A percentile compares a stretch with the other conserved stretches of the same genome.
phyloP scores from a whole-genome alignment of 2,329 filamentous ascomycete genomes.

The Penicillium sp. region DNA sequence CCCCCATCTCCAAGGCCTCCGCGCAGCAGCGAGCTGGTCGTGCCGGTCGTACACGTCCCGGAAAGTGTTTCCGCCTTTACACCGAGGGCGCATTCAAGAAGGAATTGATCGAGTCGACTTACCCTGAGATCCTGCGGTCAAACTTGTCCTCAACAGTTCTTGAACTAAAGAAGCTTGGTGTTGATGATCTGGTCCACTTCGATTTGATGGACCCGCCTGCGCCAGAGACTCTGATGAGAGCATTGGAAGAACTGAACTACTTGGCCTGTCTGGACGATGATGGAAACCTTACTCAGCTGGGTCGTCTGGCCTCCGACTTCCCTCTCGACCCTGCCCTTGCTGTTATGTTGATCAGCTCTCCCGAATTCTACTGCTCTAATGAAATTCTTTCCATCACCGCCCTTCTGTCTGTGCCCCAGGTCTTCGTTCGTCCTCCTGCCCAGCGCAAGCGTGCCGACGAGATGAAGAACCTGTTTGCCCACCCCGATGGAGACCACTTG shows the following conservation, averaged over 20 bases:
- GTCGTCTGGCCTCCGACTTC: slow-evolving; percentile 87
- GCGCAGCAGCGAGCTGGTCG: slow-evolving; percentile 97
- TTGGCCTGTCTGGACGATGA: slow-evolving; percentile 95
- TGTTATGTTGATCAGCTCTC: slow-evolving; percentile 96
- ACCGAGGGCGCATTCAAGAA: slow-evolving; percentile 96
- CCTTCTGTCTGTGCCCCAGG: slow-evolving; percentile 87
- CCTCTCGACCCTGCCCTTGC: slow-evolving; percentile 90
- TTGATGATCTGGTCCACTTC: slow-evolving; percentile 95
- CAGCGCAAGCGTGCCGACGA: slow-evolving; percentile 90
- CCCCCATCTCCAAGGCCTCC: slow-evolving; percentile 95
- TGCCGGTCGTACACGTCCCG: slow-evolving; percentile 96
- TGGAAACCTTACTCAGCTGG: slow-evolving; percentile 83
- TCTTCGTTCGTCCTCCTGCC: slow-evolving; percentile 83
- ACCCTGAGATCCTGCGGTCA: slow-evolving; percentile 91
- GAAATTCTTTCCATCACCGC: slow-evolving; percentile 95
- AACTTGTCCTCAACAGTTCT: slow-evolving; percentile 94
- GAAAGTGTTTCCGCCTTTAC: slow-evolving; percentile 97
- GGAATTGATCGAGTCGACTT: slow-evolving; percentile 94
- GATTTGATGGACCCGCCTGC: slow-evolving; percentile 98
- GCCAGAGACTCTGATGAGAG: slow-evolving; percentile 97
- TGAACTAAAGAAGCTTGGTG: slow-evolving; percentile 94
- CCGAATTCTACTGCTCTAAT: slow-evolving; percentile 98
- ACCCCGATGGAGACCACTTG: slow-evolving; percentile 90
- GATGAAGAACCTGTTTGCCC: slow-evolving; percentile 93
- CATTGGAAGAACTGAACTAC: slow-evolving; percentile 95